Percentiles rank a stretch among this genome's conserved stretches.
phyloP scores from a whole-genome alignment of 768 basidiomycete genomes.

The Hirschioporus abietinus region DNA sequence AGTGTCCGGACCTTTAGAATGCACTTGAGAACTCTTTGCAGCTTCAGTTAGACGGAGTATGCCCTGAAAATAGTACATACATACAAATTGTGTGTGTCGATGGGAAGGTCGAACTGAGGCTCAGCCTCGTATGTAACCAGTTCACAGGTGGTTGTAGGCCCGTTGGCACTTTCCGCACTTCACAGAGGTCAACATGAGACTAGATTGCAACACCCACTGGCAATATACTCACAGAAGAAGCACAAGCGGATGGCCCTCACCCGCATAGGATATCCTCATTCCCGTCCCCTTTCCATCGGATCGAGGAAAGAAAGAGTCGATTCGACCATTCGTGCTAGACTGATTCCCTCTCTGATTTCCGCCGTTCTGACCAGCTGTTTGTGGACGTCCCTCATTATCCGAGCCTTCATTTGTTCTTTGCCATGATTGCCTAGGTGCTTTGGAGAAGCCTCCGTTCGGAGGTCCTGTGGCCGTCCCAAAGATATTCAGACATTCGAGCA shows the following conservation, averaged over 20 bases:
- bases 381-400: conserved; percentile 36
- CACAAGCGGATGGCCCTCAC: conserved; percentile 71
- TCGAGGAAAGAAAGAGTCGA: conserved; percentile 15
- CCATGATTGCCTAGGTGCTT: conserved; percentile 38
- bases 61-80: conserved; percentile 15
- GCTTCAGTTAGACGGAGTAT: neutral
- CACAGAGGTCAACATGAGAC: conserved; percentile 3
- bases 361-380: conserved; percentile 50
- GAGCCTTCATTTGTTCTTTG: conserved; percentile 41
- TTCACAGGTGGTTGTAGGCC: conserved; percentile 84
- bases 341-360: conserved; percentile 37
- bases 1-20: conserved; percentile 64
- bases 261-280: conserved; percentile 80
- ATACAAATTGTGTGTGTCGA: conserved; percentile 63
- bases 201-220: conserved; percentile 2
- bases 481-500: conserved; percentile 90
- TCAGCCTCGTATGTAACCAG: conserved; percentile 84
- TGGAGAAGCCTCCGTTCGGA: conserved; percentile 22
- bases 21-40: conserved; percentile 61
- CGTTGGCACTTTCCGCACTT: conserved; percentile 72
- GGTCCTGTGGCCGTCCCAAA: conserved; percentile 72
- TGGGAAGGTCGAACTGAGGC: conserved; percentile 71
- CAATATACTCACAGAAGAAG: conserved; percentile 63
- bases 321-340: conserved; percentile 9
- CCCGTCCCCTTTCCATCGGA: conserved; percentile 55